Conservation (phyloP, 257 asterid species). For the Ballota nigra region DNA sequence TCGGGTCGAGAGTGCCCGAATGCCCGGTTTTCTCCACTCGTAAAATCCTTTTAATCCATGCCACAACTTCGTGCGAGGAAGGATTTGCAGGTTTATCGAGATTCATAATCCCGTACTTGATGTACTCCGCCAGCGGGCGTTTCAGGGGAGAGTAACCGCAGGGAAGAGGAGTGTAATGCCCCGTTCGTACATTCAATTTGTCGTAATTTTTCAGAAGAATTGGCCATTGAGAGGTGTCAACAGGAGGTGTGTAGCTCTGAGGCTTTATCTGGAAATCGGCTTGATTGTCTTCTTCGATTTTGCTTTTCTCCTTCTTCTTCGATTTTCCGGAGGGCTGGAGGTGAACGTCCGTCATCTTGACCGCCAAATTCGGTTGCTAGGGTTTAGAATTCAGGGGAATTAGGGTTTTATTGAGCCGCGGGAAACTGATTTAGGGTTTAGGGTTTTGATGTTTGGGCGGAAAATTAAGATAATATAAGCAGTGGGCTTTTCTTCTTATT, state of each 20-base stretch:
- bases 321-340: constrained; percentile 46
- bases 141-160: constrained; percentile 87
- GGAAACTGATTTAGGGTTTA: constrained; percentile 31
- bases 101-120: constrained; percentile 73
- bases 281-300: constrained; percentile 26
- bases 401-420: constrained; percentile 5
- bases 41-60: constrained; percentile 79
- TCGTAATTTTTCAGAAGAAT: constrained; percentile 74
- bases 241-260: constrained; percentile 57
- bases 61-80: constrained; percentile 85
- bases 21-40: constrained; percentile 84
- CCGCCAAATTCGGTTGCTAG: background rate
- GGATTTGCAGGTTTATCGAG: constrained; percentile 84
- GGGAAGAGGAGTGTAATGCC: constrained; percentile 83
- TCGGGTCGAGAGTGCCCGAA: constrained; percentile 79
- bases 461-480: background rate
- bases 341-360: constrained; percentile 62
- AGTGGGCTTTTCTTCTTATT: background rate
- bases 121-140: constrained; percentile 68
- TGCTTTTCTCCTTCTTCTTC: constrained; percentile 61
- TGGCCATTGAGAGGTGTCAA: constrained; percentile 83
- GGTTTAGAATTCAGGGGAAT: background rate
- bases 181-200: constrained; percentile 71
- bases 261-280: constrained; percentile 62
- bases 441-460: constrained; percentile 27